Percentiles rank a stretch among this genome's conserved stretches.
These are phyloP conservation scores for Penicillium digitatum DNA, from an alignment of 2,329 filamentous ascomycete species.

Conservation along the genomic window DNA sequence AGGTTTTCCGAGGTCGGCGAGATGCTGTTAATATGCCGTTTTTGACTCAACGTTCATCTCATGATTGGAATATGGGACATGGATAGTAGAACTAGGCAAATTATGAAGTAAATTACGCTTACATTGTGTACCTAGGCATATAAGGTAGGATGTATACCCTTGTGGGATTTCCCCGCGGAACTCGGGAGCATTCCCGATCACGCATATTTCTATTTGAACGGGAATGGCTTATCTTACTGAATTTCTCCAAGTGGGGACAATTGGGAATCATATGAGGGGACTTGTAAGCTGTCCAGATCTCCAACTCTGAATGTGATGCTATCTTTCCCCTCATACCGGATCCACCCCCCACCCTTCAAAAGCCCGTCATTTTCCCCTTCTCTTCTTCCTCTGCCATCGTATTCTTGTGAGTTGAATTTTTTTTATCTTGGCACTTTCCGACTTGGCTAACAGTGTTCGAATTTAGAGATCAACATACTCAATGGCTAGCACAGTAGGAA, in stretches of 20 bases:
- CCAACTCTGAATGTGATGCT: slow-evolving; percentile 3
- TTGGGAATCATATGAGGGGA: background rate
- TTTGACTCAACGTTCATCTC: background rate
- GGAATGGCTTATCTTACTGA: background rate
- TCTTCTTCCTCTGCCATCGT: slow-evolving; percentile 15
- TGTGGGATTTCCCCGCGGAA: background rate
- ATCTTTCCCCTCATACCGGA: slow-evolving; percentile 16
- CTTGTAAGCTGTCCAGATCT: background rate
- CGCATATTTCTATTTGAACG: background rate
- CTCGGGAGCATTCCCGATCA: slow-evolving; percentile 3
- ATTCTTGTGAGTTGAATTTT: slow-evolving; percentile 13
- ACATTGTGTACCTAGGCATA: background rate
- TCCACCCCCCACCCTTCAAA: slow-evolving; percentile 17
- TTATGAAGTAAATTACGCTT: no score
- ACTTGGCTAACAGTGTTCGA: background rate
- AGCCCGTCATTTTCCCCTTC: slow-evolving; percentile 13
- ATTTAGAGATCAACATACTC: slow-evolving; percentile 16
- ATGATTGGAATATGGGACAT: background rate
- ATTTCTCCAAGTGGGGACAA: background rate
- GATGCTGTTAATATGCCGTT: background rate
- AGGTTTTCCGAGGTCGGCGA: background rate
- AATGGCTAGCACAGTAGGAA: slow-evolving; percentile 57
- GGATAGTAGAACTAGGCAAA: background rate
- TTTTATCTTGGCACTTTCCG: background rate
- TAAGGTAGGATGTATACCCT: background rate